Base-by-base conservation (phyloP, 768 basidiomycete species). In the Trametes cinnabarina region DNA sequence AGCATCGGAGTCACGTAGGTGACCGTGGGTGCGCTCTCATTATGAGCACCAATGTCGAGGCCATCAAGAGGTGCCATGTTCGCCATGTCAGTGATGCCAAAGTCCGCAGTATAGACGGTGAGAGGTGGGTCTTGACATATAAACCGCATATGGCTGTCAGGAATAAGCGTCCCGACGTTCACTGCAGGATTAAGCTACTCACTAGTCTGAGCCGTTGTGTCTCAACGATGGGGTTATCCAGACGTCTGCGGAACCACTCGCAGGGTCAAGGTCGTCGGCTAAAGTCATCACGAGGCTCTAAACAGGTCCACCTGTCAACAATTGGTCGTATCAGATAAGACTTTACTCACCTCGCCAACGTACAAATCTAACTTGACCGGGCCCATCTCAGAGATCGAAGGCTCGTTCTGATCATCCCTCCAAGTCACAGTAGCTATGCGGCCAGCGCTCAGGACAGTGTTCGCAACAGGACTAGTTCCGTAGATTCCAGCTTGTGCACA, bases 41-140 rank as follows among this genome's bases (percentile, higher is more conserved):
- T 61, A 46, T 61, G 55, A 2, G 43, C 57, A 41, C 51, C 52
- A 44, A 57, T 47, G 11, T 44, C 49, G 11, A 52, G 32, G 12
- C 60, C 57, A 17, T 57, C 59, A 15, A 57, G 40, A 23, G 61
- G 52, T 15, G 17, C 28, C 28, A 60, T 40, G 50, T 37, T 55
- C 22, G 62, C 51, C 66, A 67, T 68, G 47, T 61, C 58, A 8
- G 53, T 49, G 42, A 85, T 78, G 37, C 60, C 63, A 55, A 87
- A 87, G 60, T 80, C 74, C 8, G 83, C 78, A 19, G 81, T 79
- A 65, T 80, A 86, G 22, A 81, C 63, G 0, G 73, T 72, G 23
- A 57, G n/a, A 12, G 46, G 53, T 14, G 73, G 74, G 3, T 58
- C 48, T 22, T 57, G 42, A 54, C 69, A 67, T 43, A 65, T 61